These are phyloP conservation scores for Penicillium sp. DNA, from an alignment of 2,329 filamentous ascomycete species.

Conservation along the genomic window DNA sequence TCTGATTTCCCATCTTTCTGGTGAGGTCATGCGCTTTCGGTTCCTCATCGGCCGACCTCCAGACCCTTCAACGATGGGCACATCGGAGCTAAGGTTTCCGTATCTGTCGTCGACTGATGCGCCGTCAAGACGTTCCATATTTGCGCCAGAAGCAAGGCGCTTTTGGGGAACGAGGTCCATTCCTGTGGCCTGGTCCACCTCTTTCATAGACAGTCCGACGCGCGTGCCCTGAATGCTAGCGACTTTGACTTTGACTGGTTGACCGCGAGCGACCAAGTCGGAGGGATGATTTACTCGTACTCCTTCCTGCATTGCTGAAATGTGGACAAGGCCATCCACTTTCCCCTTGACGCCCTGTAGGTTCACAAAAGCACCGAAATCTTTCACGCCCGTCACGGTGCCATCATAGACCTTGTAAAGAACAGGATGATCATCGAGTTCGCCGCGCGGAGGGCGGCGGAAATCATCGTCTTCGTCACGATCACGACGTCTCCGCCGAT, in stretches of 20 bases:
- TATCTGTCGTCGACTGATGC: conserved; percentile 54
- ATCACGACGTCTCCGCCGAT: conserved; percentile 41
- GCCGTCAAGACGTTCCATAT: conserved; percentile 77
- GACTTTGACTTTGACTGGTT: conserved; percentile 90
- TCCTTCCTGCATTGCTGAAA: conserved; percentile 82
- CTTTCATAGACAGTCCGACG: conserved; percentile 93
- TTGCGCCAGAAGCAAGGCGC: conserved; percentile 82
- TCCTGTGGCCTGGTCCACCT: conserved; percentile 87
- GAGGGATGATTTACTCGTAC: conserved; percentile 88
- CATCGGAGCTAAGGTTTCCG: conserved; percentile 51
- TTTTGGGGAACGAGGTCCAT: conserved; percentile 76
- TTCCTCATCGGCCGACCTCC: conserved; percentile 58
- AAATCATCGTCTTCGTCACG: conserved; percentile 48
- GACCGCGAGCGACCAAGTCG: conserved; percentile 76
- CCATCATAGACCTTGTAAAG: conserved; percentile 88
- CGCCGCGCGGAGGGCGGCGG: conserved; percentile 64
- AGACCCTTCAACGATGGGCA: conserved; percentile 65
- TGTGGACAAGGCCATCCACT: conserved; percentile 88
- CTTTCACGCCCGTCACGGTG: conserved; percentile 85
- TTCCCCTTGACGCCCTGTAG: conserved; percentile 82
- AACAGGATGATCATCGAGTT: conserved; percentile 78
- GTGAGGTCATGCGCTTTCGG: conserved; percentile 92
- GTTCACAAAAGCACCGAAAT: conserved; percentile 95
- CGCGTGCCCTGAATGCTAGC: conserved; percentile 77
- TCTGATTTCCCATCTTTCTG: conserved; percentile 95